These are phyloP conservation scores for Termitomyces heimii DNA, from an alignment of 768 basidiomycete genomes.

Conservation along the genomic window DNA sequence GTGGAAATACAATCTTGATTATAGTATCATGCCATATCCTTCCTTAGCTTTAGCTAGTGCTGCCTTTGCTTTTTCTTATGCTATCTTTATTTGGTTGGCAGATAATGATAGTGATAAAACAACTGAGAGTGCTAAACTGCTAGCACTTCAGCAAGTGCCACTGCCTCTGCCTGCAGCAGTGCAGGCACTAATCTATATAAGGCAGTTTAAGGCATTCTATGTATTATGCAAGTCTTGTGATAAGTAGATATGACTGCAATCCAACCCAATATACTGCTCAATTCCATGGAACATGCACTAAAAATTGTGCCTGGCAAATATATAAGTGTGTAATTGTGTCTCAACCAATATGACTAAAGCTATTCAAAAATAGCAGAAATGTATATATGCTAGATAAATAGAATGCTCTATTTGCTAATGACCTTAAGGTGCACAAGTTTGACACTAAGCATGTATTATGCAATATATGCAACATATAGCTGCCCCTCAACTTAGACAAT, in stretches of 20 bases:
- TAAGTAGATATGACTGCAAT: conserved; percentile 81
- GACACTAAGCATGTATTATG: conserved; percentile 65
- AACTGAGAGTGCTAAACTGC: too few relatives aligned
- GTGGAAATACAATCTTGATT: too few relatives aligned
- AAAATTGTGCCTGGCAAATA: conserved; percentile 75
- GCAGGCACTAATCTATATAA: too few relatives aligned
- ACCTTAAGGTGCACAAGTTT: conserved; percentile 66
- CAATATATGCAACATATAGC: too few relatives aligned
- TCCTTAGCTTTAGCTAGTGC: too few relatives aligned
- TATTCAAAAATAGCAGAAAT: too few relatives aligned
- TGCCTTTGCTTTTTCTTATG: too few relatives aligned
- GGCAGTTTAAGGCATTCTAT: conserved; percentile 74
- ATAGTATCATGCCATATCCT: too few relatives aligned
- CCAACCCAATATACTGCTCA: conserved; percentile 80
- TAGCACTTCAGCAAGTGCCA: too few relatives aligned
- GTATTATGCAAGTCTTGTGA: conserved; percentile 76
- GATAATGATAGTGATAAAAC: too few relatives aligned
- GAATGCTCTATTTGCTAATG: conserved; percentile 50
- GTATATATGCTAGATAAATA: conserved; percentile 56
- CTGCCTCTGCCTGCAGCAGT: too few relatives aligned
- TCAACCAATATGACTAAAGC: conserved; percentile 30
- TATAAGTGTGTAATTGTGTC: conserved; percentile 39
- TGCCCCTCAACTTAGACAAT: conserved; percentile 54
- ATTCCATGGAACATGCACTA: conserved; percentile 85
- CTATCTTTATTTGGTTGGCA: too few relatives aligned